These are phyloP conservation scores for Colletotrichum sp. DNA, from an alignment of 2,329 filamentous ascomycete genomes.

Conservation along the genomic window DNA sequence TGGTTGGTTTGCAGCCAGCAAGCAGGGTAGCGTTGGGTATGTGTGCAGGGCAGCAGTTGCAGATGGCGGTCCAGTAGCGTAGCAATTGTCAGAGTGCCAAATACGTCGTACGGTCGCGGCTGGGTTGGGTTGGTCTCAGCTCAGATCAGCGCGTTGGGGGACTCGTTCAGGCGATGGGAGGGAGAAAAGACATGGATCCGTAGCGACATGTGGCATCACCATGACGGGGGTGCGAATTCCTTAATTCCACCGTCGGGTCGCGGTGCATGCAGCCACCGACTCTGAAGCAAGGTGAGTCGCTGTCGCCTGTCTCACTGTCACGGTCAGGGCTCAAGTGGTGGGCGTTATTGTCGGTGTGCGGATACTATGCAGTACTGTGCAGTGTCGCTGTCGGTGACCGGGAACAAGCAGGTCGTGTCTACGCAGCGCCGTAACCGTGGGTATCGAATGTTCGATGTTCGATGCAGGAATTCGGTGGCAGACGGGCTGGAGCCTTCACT, in stretches of 20 bases:
- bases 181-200: conserved; percentile 10
- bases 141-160: not conserved
- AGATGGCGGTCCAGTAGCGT: not conserved
- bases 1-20: not conserved
- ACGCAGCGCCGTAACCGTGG: too few species aligned
- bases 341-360: not conserved
- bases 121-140: not conserved
- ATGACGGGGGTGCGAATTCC: conserved; percentile 15
- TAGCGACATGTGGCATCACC: conserved; percentile 19
- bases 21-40: conserved; percentile 8
- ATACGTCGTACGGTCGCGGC: not conserved
- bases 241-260: conserved; percentile 11
- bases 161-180: not conserved
- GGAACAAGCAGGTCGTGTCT: not conserved
- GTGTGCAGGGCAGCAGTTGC: not conserved
- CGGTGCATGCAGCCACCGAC: not conserved
- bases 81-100: not conserved
- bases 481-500: not conserved
- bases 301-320: not conserved
- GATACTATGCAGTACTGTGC: not conserved
- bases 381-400: not conserved
- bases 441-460: not conserved
- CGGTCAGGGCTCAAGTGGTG: not conserved
- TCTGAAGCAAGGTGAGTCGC: not conserved
- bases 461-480: not conserved